phyloP scores from a whole-genome alignment of 2,329 filamentous ascomycete genomes.

The Cylindrodendrum hubeiense region DNA sequence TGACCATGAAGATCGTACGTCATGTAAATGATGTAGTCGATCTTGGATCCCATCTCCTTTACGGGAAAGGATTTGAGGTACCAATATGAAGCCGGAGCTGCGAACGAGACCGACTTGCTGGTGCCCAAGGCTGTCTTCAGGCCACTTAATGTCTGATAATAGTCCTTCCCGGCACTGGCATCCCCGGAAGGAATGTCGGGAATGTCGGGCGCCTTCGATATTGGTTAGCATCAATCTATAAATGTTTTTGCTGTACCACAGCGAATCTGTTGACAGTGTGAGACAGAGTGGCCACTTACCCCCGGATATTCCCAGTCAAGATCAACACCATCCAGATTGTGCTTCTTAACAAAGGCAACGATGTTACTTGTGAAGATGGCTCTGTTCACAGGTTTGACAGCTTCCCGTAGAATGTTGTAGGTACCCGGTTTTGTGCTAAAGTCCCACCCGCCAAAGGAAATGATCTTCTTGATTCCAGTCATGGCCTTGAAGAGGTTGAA shows the following conservation, averaged over 20 bases:
- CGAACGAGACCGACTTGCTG: constrained; percentile 28
- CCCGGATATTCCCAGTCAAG: constrained; percentile 58
- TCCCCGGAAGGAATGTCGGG: constrained; percentile 25
- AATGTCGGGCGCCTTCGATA: constrained; percentile 26
- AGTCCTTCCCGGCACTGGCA: constrained; percentile 22
- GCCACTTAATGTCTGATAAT: constrained; percentile 8
- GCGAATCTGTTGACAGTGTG: background rate
- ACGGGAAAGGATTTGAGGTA: constrained; percentile 30
- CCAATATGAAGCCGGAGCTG: constrained; percentile 28
- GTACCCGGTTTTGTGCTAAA: constrained; percentile 30
- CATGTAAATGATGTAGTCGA: constrained; percentile 52
- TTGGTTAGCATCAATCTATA: background rate
- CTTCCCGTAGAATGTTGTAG: constrained; percentile 33
- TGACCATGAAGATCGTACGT: constrained; percentile 52
- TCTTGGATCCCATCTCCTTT: constrained; percentile 44
- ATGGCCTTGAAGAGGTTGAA: constrained; percentile 46
- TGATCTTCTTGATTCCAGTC: constrained; percentile 31
- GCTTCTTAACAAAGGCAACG: constrained; percentile 51
- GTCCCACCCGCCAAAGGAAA: constrained; percentile 46
- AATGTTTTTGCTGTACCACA: background rate
- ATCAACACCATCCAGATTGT: constrained; percentile 54
- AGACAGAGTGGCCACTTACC: constrained; percentile 31
- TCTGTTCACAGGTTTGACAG: constrained; percentile 46
- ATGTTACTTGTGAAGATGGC: constrained; percentile 49
- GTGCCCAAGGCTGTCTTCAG: background rate